These are phyloP conservation scores for Trametes versicolor DNA, from an alignment of 1,284 basidiomycete genomes.

Conservation along the genomic window DNA sequence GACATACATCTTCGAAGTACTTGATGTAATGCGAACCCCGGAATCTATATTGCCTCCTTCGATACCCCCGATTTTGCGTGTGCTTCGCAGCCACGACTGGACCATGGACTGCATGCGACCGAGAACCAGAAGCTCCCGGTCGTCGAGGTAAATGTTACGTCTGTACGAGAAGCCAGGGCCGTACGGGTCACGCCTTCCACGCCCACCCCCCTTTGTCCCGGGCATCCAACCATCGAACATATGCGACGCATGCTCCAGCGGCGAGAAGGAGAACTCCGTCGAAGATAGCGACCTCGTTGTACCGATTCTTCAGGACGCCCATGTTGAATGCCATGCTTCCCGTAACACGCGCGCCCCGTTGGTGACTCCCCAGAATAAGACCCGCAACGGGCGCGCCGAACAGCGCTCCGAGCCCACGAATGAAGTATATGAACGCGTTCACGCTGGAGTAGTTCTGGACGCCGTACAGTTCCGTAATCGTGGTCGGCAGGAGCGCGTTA, in stretches of 20 bases:
- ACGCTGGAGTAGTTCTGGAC: constrained; percentile 53
- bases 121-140: not conserved
- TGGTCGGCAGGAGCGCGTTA: constrained; percentile 54
- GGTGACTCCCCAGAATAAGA: constrained; percentile 51
- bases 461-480: constrained; percentile 54
- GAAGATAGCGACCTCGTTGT: constrained; percentile 52
- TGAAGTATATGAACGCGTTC: constrained; percentile 53
- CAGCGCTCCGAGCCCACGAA: constrained; percentile 52
- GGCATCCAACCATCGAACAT: constrained; percentile 56
- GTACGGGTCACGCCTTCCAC: constrained; percentile 49
- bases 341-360: constrained; percentile 29
- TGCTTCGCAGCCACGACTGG: not conserved
- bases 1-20: constrained; percentile 53
- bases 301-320: constrained; percentile 43
- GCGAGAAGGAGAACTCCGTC: constrained; percentile 50
- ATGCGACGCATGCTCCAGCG: constrained; percentile 51
- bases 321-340: constrained; percentile 21
- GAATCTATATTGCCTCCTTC: constrained; percentile 10
- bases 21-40: constrained; percentile 11
- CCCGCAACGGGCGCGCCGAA: constrained; percentile 55
- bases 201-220: constrained; percentile 51
- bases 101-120: constrained; percentile 4
- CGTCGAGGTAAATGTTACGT: constrained; percentile 27
- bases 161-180: constrained; percentile 1
- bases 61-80: constrained; percentile 21